A percentile compares a stretch with the other conserved stretches of the same genome.
Conservation (phyloP, 768 basidiomycete species). For the Trametes coccinea region DNA sequence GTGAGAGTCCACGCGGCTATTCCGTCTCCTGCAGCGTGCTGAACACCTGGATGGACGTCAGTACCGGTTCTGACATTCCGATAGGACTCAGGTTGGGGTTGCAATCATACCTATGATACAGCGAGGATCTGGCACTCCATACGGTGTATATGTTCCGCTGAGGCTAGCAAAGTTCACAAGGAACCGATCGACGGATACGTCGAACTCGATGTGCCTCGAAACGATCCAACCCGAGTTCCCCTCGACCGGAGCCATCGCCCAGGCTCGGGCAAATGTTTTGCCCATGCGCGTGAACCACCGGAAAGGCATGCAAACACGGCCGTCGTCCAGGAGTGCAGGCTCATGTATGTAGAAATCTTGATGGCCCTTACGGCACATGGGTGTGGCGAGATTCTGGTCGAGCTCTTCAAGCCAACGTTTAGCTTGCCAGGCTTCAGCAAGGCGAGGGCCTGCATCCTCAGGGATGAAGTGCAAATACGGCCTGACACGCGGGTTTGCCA, state of each 20-base stretch:
- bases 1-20: constrained; percentile 4
- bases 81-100: too few species aligned
- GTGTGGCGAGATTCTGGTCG: not conserved
- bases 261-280: not conserved
- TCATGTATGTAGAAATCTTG: constrained; percentile 10
- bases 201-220: not conserved
- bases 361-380: not conserved
- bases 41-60: not conserved
- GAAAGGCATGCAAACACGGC: constrained; percentile 1
- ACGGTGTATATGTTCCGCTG: too few species aligned
- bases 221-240: not conserved
- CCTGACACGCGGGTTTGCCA: constrained; percentile 16
- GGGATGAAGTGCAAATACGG: constrained; percentile 6
- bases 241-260: not conserved
- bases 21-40: not conserved
- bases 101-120: constrained; percentile 3
- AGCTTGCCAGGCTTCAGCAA: constrained; percentile 8
- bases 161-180: not conserved
- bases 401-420: constrained; percentile 8
- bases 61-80: too few species aligned
- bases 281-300: constrained; percentile 5
- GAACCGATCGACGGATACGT: not conserved
- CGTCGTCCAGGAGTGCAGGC: not conserved
- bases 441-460: not conserved
- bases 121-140: constrained; percentile 9